A percentile compares a stretch with the other conserved stretches of the same genome.
phyloP scores from a whole-genome alignment of 306 rosid genomes.

The Acmispon strigosus region DNA sequence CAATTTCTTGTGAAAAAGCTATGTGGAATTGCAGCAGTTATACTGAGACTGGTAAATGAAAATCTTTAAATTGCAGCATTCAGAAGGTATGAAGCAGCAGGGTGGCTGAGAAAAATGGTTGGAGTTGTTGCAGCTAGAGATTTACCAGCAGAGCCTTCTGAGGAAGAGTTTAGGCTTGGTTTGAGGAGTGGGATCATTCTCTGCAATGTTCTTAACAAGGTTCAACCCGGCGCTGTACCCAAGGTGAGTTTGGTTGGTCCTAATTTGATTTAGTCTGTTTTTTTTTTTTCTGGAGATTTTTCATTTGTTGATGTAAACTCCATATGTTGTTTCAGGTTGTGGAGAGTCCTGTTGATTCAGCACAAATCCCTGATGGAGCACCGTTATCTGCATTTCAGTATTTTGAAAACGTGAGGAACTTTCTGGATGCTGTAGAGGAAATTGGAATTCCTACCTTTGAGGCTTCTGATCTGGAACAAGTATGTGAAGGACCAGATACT shows the following conservation, averaged over 20 bases:
- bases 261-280: background rate
- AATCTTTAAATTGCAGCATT: slow-evolving; percentile 43
- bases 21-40: background rate
- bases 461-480: slow-evolving; percentile 97
- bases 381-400: slow-evolving; percentile 88
- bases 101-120: slow-evolving; percentile 90
- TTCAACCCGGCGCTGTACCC: slow-evolving; percentile 77
- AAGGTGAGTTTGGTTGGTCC: slow-evolving; percentile 46
- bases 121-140: slow-evolving; percentile 97
- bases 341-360: slow-evolving; percentile 86
- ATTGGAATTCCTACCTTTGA: slow-evolving; percentile 86
- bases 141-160: slow-evolving; percentile 94
- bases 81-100: slow-evolving; percentile 90
- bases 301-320: background rate
- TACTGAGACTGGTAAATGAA: background rate
- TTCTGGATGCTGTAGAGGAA: slow-evolving; percentile 70
- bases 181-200: slow-evolving; percentile 91
- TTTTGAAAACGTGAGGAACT: slow-evolving; percentile 92
- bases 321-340: slow-evolving; percentile 53
- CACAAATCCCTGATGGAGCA: slow-evolving; percentile 75
- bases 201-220: slow-evolving; percentile 78
- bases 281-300: background rate
- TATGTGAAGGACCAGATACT: slow-evolving; percentile 32
- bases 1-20: background rate
- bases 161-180: slow-evolving; percentile 95